Base-by-base conservation (phyloP, 1,139 yeast genomes). In the Saccharomyces hybrid region DNA sequence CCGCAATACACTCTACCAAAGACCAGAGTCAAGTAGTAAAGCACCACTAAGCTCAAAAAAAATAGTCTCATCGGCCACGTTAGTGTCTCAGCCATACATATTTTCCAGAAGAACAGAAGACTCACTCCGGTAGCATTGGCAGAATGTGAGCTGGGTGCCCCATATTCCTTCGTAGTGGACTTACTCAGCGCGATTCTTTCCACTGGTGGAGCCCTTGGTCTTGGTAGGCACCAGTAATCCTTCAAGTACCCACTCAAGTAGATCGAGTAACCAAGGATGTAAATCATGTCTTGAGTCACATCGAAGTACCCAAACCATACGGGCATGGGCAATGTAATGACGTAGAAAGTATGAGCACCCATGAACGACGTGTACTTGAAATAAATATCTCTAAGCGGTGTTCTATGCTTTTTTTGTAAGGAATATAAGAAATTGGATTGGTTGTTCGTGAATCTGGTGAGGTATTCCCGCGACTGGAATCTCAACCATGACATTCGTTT, bases 261-360 rank as follows among this genome's bases (percentile, higher is more conserved):
- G 47, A 93, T 93, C 1, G 99, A 97, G 54, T 86, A 75, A 0
- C 96, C 98, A 41, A 93, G 85, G 16, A 63, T 85, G 65, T 81
- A 79, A 20, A 91, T 85, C 63, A 90, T 74, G 63, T 88, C 91
- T 55, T 95, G 76, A 1, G 85, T 80, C 46, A 84, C 60, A 9
- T 69, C 68, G 6, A 81, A 74, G 42, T 77, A 78, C 1, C 97
- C 97, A 60, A 84, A 80, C 97, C 97, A 93, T 47, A 82, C 77
- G 7, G 95, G 88, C 27, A 88, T 68, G 0, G 99, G 99, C 48
- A 93, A 76, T 82, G 88, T 83, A 51, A 91, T 70, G 53, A 93
- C 96, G 68, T 93, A 93, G 67, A 93, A 93, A 0, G 96, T 89
- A 70, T 93, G 99, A 8, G 96, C 82, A 0, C 97, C 99, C 60